phyloP scores from a whole-genome alignment of 2,329 filamentous ascomycete species.

The Diaporthe nobilis region DNA sequence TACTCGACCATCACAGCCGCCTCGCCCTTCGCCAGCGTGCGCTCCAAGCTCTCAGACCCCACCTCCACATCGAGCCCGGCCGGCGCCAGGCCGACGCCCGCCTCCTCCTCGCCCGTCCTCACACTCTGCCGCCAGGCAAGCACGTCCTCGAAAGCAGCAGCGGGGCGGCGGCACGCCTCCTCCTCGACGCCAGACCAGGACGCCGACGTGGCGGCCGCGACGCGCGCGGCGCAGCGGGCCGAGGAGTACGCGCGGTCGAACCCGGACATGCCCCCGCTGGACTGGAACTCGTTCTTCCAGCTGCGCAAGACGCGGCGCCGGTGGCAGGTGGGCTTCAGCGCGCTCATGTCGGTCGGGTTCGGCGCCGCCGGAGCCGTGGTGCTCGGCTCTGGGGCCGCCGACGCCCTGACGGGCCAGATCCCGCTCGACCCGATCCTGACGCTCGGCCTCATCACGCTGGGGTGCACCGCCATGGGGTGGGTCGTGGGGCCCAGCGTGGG shows the following conservation, averaged over 20 bases:
- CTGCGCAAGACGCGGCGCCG: slow-evolving; percentile 88
- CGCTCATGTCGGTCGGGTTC: slow-evolving; percentile 73
- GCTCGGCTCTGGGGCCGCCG: slow-evolving; percentile 79
- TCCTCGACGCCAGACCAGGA: slow-evolving; percentile 40
- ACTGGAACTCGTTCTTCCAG: slow-evolving; percentile 95
- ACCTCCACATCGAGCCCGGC: slow-evolving; percentile 42
- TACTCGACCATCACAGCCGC: slow-evolving; percentile 48
- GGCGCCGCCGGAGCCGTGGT: slow-evolving; percentile 75
- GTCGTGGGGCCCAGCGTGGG: slow-evolving; percentile 87
- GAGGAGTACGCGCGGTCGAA: slow-evolving; percentile 42
- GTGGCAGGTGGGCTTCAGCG: slow-evolving; percentile 84
- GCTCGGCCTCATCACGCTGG: slow-evolving; percentile 82
- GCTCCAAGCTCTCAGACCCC: slow-evolving; percentile 43
- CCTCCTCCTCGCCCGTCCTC: slow-evolving; percentile 43
- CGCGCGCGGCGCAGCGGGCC: slow-evolving; percentile 46
- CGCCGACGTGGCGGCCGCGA: slow-evolving; percentile 44
- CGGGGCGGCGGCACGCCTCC: slow-evolving; percentile 47
- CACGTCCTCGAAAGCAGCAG: neutral
- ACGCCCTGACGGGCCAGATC: slow-evolving; percentile 77
- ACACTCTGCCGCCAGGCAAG: slow-evolving; percentile 24
- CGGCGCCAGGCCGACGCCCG: slow-evolving; percentile 44
- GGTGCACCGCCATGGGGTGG: slow-evolving; percentile 73
- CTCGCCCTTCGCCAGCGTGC: slow-evolving; percentile 43
- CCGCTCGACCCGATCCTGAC: slow-evolving; percentile 91
- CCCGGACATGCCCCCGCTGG: slow-evolving; percentile 62